Evolutionary conservation across 768 basidiomycete genomes (phyloP).

Genomic region (Filobasidium floriforme): DNA sequence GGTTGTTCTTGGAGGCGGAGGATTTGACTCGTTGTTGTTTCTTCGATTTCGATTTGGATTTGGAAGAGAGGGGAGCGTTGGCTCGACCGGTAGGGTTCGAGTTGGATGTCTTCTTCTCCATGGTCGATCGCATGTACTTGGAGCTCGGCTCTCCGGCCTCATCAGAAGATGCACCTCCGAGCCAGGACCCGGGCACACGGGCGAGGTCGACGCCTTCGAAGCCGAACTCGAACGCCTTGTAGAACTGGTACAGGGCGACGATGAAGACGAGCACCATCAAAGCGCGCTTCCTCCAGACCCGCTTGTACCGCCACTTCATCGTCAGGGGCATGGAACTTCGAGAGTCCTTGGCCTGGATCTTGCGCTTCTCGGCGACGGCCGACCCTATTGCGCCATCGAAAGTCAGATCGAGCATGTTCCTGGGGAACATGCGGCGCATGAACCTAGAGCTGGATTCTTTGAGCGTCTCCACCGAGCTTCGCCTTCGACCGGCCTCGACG

Average conservation of each 20-base stretch:
- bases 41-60: too few species aligned
- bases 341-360: background rate
- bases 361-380: background rate
- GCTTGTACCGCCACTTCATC: background rate
- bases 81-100: too few species aligned
- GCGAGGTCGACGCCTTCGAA: background rate
- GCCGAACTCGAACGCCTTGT: too few species aligned
- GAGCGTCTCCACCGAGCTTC: background rate
- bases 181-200: too few species aligned
- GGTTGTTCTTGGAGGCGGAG: too few species aligned
- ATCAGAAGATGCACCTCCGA: too few species aligned
- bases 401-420: background rate
- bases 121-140: too few species aligned
- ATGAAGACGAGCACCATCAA: background rate
- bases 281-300: background rate
- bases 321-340: background rate
- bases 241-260: background rate
- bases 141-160: too few species aligned
- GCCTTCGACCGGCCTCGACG: background rate
- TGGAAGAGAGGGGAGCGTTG: too few species aligned
- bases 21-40: too few species aligned
- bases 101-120: too few species aligned
- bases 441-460: background rate
- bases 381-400: background rate
- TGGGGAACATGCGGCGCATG: background rate